Evolutionary conservation across 208 protist species (phyloP).

Genomic region (Leishmania mexicana): DNA sequence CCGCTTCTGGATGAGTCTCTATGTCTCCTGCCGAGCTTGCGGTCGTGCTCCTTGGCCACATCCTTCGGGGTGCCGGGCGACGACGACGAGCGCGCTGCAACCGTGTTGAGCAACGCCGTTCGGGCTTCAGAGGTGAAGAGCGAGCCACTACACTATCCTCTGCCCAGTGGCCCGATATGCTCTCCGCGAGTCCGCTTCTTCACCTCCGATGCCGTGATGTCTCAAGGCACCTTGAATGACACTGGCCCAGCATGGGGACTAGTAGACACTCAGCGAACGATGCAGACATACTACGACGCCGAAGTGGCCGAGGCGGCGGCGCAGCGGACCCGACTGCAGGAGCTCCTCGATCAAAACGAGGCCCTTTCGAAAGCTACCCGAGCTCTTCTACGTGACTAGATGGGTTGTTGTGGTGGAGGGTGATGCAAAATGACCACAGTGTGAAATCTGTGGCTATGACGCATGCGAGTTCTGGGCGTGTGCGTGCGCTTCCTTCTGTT

Average conservation of each 20-base stretch:
- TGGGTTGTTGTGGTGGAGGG: neutral
- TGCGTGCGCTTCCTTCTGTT: neutral
- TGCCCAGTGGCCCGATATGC: neutral
- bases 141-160: no score
- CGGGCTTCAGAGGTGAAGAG: neutral
- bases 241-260: neutral
- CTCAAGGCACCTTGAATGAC: neutral
- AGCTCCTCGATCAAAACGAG: conserved; percentile 40
- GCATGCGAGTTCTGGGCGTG: neutral
- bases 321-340: conserved; percentile 26
- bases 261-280: neutral
- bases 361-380: conserved; percentile 42
- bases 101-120: neutral
- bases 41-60: conserved; percentile 7
- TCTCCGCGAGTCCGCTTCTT: neutral
- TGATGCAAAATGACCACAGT: neutral
- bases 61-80: neutral
- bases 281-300: conserved; percentile 21
- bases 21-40: conserved; percentile 1
- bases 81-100: neutral
- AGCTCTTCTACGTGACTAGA: conserved; percentile 34
- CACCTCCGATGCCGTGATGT: neutral
- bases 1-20: neutral
- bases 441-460: neutral
- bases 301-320: conserved; percentile 20